Evolutionary conservation across 257 asterid genomes (phyloP).

Genomic region (Jaltomata sinuosa): DNA sequence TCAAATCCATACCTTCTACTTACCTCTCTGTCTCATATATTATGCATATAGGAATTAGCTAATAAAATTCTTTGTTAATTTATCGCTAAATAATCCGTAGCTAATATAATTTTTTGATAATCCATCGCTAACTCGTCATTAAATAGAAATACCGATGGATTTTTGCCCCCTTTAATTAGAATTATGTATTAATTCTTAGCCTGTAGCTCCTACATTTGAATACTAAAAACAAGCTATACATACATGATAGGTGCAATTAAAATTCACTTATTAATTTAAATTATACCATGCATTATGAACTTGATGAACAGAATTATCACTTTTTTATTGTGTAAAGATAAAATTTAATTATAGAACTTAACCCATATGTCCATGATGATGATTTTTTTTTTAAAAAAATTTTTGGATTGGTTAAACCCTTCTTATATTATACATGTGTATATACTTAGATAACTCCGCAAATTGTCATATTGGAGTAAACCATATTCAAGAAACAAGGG

Average conservation of each 20-base stretch:
- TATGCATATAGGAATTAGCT: too few species aligned
- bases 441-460: background rate
- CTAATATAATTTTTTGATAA: background rate
- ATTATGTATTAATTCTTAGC: background rate
- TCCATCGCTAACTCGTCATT: background rate
- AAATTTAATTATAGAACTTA: background rate
- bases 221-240: background rate
- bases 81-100: too few species aligned
- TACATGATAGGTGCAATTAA: background rate
- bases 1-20: too few species aligned
- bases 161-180: background rate
- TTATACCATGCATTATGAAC: background rate
- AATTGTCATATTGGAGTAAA: background rate
- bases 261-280: background rate
- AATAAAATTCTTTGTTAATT: background rate
- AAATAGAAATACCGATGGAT: background rate
- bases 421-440: background rate
- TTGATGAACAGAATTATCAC: background rate
- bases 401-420: background rate
- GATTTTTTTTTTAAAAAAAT: background rate
- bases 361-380: background rate
- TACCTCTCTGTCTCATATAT: too few species aligned
- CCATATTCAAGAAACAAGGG: too few species aligned
- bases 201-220: background rate
- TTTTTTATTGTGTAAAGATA: background rate